Base-by-base conservation (phyloP, 164 flowering plant genomes). In the Berberis vulgaris region DNA sequence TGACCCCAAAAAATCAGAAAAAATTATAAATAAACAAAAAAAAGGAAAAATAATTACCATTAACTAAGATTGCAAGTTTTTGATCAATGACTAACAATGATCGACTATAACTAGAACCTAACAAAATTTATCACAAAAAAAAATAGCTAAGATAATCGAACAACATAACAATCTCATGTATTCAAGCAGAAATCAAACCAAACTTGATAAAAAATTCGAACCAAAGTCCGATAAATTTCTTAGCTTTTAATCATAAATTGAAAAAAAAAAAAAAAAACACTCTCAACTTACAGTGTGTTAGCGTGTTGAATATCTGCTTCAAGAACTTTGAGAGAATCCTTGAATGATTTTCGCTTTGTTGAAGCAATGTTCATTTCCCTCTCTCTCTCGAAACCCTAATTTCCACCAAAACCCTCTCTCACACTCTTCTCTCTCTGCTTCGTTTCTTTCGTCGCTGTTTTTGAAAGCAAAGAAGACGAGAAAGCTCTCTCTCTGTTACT, bases 281-380 rank as follows among this genome's bases (percentile, higher is more conserved):
- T 26, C 26, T 64, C 44, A 38, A 71, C 84, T 73, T 78, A 87
- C 94, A 87, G 80, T 59, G 89, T 87, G 67, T 87, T 87, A 26
- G 94, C 94, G 56, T 85, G 90, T 75, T 85, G 94, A 63, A 87
- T 85, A 77, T 87, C 94, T 11, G 94, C 94, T 80, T 87, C 90
- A 4, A 87, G 87, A 49, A 74, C 79, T 73, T 87, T 87, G 41
- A 87, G 70, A 47, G 94, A 87, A 69, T 87, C 94, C 83, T 87
- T 87, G 79, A 85, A 87, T 5, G 88, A 82, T 69, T 81, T 87
- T 67, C 90, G 74, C 93, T 83, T 82, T 56, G 84, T 59, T 55
- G 57, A 56, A 41, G 66, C 75, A 41, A 73, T 59, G 65, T 73
- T 74, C 85, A 82, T 83, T 73, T 68, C 74, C 62, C 60, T 49